phyloP scores from a whole-genome alignment of 179 eudicot genomes.

The Beta corolliflora region DNA sequence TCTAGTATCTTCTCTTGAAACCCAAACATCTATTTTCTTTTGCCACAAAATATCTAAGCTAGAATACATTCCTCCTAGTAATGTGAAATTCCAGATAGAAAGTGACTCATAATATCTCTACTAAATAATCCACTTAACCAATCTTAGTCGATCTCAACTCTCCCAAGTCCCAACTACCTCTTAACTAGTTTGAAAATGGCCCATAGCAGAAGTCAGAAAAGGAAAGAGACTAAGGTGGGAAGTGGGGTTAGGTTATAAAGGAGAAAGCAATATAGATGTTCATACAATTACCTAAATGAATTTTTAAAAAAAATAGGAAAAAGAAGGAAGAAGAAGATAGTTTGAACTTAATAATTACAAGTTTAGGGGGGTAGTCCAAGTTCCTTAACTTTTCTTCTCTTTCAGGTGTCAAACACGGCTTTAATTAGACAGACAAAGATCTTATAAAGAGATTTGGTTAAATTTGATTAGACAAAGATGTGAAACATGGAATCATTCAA shows the following conservation, averaged over 20 bases:
- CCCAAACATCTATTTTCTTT: too few relatives aligned
- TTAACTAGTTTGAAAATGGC: not conserved
- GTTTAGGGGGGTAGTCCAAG: conserved; percentile 5
- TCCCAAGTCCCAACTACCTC: not conserved
- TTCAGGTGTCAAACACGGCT: conserved; percentile 39
- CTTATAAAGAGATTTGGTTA: conserved; percentile 46
- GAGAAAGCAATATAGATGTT: conserved; percentile 7
- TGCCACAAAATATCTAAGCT: not conserved
- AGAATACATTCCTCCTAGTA: not conserved
- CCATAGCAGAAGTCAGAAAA: conserved; percentile 4
- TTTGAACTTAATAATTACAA: not conserved
- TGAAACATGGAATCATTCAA: conserved; percentile 39
- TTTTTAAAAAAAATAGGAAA: too few relatives aligned
- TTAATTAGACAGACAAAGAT: conserved; percentile 38
- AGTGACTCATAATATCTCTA: not conserved
- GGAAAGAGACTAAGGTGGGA: not conserved
- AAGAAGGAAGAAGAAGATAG: too few relatives aligned
- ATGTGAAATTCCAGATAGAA: not conserved
- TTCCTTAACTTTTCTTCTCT: conserved; percentile 22
- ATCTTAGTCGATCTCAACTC: not conserved
- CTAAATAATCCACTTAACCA: not conserved
- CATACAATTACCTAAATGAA: not conserved
- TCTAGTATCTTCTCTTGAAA: not conserved
- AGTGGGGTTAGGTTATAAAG: conserved; percentile 38
- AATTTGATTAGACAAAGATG: conserved; percentile 41